Evolutionary conservation across 441 rosid species (phyloP), one percentile per base, ranked within the genome.

Genomic region (Pelargonium citronellum): DNA sequence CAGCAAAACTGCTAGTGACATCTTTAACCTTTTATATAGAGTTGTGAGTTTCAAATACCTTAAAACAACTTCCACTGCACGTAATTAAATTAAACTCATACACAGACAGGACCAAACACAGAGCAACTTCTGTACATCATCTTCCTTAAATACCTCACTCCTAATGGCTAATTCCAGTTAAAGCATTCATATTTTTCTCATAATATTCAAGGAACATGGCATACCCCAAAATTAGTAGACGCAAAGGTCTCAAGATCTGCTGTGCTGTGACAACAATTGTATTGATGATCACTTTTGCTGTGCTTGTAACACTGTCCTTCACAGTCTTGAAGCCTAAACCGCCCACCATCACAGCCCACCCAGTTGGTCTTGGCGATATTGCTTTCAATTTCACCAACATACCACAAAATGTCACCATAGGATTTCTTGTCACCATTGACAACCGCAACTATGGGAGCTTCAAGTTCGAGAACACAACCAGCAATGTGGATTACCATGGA

Each of bases 361-460:
- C 69, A 0, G 12, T 19, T 16, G 17, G 15, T 17, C 69, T 66
- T 11, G 11, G 5, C 19, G 13, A 41, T 15, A 8, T 66, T 5
- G 16, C 15, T 13, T 55, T 55, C 61, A 55, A 5, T 17, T 55
- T 55, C 20, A 6, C 17, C 16, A 10, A 10, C 60, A 17, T 49
- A n/a, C 22, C 46, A 9, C 8, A n/a, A 11, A 66, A 66, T 19
- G 69, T 66, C 49, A 66, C 51, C 12, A 1, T 66, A 19, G 69
- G 69, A 10, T 10, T 66, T 10, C 10, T 16, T 19, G 20, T 66
- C 55, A 66, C 57, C 10, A 16, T 66, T 2, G 3, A 66, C 22
- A 66, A 66, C 22, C 49, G 69, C 8, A 41, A 66, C 69, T 39
- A 66, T n/a, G 69, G 69, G 27, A 66, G 69, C 51, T 66, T 66